A percentile compares a stretch with the other conserved stretches of the same genome.
Evolutionary conservation across 768 basidiomycete genomes (phyloP).

Genomic region (Fomitopsis pulvina): DNA sequence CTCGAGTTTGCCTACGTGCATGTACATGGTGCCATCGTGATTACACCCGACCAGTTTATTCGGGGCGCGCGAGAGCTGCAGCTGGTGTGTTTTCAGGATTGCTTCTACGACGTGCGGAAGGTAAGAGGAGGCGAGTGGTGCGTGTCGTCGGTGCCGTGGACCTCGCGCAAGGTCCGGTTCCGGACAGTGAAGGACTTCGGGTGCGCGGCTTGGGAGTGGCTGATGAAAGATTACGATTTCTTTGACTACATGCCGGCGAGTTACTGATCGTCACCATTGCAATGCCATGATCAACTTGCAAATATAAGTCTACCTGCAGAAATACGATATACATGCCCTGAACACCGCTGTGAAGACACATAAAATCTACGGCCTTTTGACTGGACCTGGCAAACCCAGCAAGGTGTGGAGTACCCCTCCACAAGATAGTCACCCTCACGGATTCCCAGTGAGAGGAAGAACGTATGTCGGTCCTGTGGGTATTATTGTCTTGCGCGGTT

Average conservation of each 20-base stretch:
- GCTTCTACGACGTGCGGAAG: background rate
- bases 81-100: background rate
- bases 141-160: conserved; percentile 1
- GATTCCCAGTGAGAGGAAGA: no score
- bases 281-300: no score
- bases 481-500: no score
- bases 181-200: conserved; percentile 9
- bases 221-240: background rate
- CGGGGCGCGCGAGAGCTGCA: background rate
- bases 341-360: no score
- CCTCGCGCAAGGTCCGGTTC: conserved; percentile 6
- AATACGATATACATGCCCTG: no score
- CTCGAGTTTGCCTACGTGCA: background rate
- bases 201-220: conserved; percentile 13
- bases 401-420: no score
- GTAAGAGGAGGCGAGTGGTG: background rate
- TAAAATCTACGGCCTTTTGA: no score
- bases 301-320: no score
- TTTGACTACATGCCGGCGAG: background rate
- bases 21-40: background rate
- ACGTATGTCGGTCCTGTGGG: no score
- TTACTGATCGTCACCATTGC: background rate
- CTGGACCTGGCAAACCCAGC: no score
- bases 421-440: no score
- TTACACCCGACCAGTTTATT: background rate